Percentiles rank a stretch among this genome's conserved stretches.
Evolutionary conservation across 441 rosid species (phyloP).

Genomic region (Populus trichocarpa): DNA sequence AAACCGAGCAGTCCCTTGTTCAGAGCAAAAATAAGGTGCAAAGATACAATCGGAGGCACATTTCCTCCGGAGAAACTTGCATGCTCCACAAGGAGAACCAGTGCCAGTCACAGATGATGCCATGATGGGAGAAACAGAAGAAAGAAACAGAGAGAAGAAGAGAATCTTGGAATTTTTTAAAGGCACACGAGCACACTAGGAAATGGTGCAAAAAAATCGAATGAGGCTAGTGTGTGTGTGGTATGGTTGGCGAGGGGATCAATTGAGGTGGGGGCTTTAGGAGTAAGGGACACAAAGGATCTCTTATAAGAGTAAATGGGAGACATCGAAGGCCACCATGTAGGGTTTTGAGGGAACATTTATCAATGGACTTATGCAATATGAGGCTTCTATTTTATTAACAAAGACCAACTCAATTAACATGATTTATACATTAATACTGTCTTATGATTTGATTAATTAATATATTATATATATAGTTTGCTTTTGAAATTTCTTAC

Average conservation of each 20-base stretch:
- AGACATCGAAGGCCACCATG: conserved; percentile 56
- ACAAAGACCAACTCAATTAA: background rate
- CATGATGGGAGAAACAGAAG: conserved; percentile 26
- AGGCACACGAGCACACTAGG: conserved; percentile 72
- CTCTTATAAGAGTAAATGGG: conserved; percentile 43
- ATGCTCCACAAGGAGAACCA: conserved; percentile 87
- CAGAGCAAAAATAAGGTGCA: conserved; percentile 86
- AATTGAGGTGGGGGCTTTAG: background rate
- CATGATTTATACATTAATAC: background rate
- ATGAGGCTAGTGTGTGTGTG: background rate
- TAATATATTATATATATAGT: background rate
- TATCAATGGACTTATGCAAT: conserved; percentile 41
- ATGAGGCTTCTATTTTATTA: conserved; percentile 7
- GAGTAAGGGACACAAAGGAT: conserved; percentile 11
- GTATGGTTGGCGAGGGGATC: conserved; percentile 5
- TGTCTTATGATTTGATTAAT: background rate
- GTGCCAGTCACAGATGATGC: conserved; percentile 42
- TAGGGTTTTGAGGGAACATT: conserved; percentile 63
- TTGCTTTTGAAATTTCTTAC: background rate
- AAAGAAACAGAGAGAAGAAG: conserved; percentile 12
- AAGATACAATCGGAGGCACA: conserved; percentile 81
- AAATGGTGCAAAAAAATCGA: conserved; percentile 44
- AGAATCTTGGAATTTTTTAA: conserved; percentile 13
- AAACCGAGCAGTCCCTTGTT: conserved; percentile 79
- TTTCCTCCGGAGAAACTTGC: conserved; percentile 85